phyloP scores from a whole-genome alignment of 2,329 filamentous ascomycete genomes.

The Colletotrichum tamarilloi region DNA sequence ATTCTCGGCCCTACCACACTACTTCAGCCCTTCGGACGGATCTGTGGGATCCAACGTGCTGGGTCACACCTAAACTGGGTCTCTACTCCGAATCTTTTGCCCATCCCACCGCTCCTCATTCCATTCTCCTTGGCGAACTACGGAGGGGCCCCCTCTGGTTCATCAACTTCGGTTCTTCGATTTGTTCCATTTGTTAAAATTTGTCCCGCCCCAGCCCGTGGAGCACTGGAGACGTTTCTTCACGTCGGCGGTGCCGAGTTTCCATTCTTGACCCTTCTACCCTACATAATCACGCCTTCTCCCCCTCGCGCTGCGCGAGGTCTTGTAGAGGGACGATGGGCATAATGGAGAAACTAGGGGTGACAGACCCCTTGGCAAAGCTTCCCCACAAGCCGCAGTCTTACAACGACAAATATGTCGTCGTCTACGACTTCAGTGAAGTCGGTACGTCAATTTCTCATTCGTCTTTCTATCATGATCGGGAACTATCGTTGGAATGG shows the following conservation, averaged over 20 bases:
- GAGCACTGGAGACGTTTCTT: background rate
- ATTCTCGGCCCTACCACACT: background rate
- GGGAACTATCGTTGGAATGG: background rate
- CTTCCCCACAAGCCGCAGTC: slow-evolving; percentile 30
- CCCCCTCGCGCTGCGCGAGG: slow-evolving; percentile 8
- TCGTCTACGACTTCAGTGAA: slow-evolving; percentile 50
- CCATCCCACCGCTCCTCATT: background rate
- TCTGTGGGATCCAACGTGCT: slow-evolving; percentile 9
- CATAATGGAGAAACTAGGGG: slow-evolving; percentile 34
- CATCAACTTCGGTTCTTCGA: background rate
- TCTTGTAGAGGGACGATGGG: slow-evolving; percentile 26
- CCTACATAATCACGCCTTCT: slow-evolving; percentile 30
- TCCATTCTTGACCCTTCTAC: background rate
- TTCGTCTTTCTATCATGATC: background rate
- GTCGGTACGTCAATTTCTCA: slow-evolving; percentile 42
- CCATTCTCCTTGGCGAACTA: background rate
- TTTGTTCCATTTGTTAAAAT: background rate
- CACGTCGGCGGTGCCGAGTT: slow-evolving; percentile 29
- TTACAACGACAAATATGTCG: slow-evolving; percentile 54
- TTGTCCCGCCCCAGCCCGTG: slow-evolving; percentile 17
- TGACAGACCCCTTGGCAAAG: slow-evolving; percentile 23
- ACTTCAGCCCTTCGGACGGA: slow-evolving; percentile 10
- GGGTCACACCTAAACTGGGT: slow-evolving; percentile 24
- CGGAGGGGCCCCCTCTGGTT: background rate
- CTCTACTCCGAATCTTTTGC: slow-evolving; percentile 4